These are phyloP conservation scores for Cruciata laevipes DNA, from an alignment of 257 asterid genomes.

Conservation along the genomic window DNA sequence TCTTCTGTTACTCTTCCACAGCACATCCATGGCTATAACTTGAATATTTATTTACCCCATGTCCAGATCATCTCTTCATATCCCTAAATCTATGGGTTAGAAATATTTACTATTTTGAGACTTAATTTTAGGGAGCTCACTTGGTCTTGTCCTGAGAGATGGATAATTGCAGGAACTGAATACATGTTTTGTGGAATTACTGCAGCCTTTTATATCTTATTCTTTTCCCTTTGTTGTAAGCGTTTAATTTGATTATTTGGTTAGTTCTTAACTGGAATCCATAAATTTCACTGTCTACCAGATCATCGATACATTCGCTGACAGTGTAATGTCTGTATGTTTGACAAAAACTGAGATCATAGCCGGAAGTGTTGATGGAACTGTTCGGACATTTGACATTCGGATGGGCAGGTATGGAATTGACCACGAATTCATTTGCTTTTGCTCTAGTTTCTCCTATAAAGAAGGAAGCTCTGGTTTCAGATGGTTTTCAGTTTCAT, in stretches of 20 bases:
- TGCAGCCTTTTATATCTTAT: no score
- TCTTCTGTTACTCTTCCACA: background rate
- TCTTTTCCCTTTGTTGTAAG: background rate
- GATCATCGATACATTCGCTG: conserved; percentile 70
- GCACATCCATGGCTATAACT: background rate
- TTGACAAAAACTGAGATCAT: conserved; percentile 80
- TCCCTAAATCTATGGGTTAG: background rate
- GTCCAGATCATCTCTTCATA: background rate
- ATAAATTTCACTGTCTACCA: conserved; percentile 25
- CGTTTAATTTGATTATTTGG: background rate
- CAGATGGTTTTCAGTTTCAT: background rate
- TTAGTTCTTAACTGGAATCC: conserved; percentile 6
- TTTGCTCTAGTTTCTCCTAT: background rate
- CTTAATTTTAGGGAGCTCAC: background rate
- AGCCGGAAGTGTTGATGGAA: conserved; percentile 98
- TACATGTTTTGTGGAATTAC: background rate
- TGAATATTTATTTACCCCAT: background rate
- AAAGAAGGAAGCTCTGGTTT: background rate
- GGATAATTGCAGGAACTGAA: background rate
- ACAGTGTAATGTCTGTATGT: conserved; percentile 90
- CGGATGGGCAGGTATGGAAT: conserved; percentile 84
- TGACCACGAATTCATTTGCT: conserved; percentile 10
- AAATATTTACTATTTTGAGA: background rate
- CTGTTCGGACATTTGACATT: conserved; percentile 91
- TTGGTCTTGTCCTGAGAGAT: background rate